Evolutionary conservation across 169 alveolate species (phyloP).

Genomic region (Plasmodium vinckei): DNA sequence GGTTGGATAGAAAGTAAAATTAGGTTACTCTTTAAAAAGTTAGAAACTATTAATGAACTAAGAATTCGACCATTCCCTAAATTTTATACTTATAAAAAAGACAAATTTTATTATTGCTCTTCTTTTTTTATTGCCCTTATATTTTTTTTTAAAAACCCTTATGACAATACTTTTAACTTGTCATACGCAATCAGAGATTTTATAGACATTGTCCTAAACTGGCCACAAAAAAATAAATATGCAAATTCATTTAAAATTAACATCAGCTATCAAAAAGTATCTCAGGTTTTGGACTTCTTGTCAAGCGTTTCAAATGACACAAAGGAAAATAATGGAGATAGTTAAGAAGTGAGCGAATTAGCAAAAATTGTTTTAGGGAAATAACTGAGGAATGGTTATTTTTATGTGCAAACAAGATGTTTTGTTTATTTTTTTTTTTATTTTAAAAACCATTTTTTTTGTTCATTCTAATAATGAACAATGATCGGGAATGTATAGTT

Average conservation of each 20-base stretch:
- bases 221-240: conserved; percentile 64
- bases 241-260: conserved; percentile 55
- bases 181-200: conserved; percentile 70
- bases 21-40: conserved; percentile 85
- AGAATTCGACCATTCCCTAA: conserved; percentile 88
- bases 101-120: conserved; percentile 35
- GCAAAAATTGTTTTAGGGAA: too few relatives aligned
- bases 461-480: too few relatives aligned
- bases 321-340: not conserved
- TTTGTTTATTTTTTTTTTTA: conserved; percentile 1
- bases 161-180: conserved; percentile 61
- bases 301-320: conserved; percentile 11
- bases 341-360: not conserved
- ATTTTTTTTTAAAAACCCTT: conserved; percentile 42
- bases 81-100: conserved; percentile 49
- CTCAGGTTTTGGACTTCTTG: conserved; percentile 52
- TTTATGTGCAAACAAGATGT: not conserved
- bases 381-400: not conserved
- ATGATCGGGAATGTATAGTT: too few relatives aligned
- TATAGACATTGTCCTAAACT: conserved; percentile 50
- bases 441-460: not conserved
- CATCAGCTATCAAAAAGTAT: conserved; percentile 51
- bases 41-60: conserved; percentile 85
- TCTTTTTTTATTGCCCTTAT: conserved; percentile 65
- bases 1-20: conserved; percentile 91